Percentiles rank a stretch among this genome's conserved stretches.
Conservation (phyloP, 495 filamentous ascomycete species). For the Aspergillus taichungensis region DNA sequence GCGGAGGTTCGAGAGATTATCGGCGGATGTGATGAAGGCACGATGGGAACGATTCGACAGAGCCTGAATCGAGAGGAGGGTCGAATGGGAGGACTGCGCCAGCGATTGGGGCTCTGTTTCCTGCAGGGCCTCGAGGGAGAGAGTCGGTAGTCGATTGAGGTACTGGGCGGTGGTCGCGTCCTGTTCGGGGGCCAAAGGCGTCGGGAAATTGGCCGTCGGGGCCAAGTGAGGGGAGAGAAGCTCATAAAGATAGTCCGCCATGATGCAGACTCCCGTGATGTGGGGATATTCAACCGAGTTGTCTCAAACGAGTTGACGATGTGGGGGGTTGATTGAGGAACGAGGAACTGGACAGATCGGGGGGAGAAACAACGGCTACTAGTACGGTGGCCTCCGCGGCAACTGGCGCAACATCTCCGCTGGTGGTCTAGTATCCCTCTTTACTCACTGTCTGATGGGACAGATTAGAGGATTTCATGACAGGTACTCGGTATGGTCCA, state of each 20-base stretch:
- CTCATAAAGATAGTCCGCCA: slow-evolving; percentile 67
- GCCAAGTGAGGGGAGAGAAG: slow-evolving; percentile 59
- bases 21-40: slow-evolving; percentile 70
- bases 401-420: slow-evolving; percentile 22
- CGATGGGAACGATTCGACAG: slow-evolving; percentile 90
- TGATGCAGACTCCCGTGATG: slow-evolving; percentile 15
- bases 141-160: slow-evolving; percentile 69
- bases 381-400: slow-evolving; percentile 27
- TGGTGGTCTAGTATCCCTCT: neutral
- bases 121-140: slow-evolving; percentile 63
- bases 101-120: slow-evolving; percentile 72
- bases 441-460: no score
- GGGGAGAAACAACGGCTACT: neutral
- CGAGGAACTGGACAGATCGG: slow-evolving; percentile 7
- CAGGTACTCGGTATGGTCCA: no score
- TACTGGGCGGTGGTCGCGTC: slow-evolving; percentile 54
- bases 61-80: slow-evolving; percentile 77
- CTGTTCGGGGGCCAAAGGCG: slow-evolving; percentile 20
- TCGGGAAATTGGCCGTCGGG: slow-evolving; percentile 13
- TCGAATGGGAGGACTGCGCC: slow-evolving; percentile 68
- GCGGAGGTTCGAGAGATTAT: slow-evolving; percentile 63
- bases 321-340: neutral
- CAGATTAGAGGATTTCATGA: no score
- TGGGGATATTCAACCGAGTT: no score
- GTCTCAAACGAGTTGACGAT: neutral